Evolutionary conservation across 306 rosid species (phyloP).

Genomic region (Malus sieversii): DNA sequence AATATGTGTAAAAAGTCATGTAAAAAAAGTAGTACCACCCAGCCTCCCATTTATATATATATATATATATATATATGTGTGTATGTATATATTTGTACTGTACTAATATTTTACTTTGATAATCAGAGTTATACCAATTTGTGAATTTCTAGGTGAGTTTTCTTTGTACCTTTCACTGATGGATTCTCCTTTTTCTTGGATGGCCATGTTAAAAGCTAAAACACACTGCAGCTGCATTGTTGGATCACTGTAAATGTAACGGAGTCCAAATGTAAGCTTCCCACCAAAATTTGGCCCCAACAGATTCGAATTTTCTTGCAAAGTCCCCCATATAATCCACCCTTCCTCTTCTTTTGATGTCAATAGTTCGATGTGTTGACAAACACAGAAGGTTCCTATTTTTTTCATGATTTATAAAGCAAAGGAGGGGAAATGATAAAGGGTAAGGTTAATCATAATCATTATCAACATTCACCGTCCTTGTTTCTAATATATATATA

Average conservation of each 20-base stretch:
- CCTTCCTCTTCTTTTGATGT: conserved; percentile 30
- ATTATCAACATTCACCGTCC: not conserved
- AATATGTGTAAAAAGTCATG: no score
- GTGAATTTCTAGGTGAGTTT: not conserved
- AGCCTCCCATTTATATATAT: no score
- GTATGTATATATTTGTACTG: not conserved
- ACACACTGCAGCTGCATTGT: not conserved
- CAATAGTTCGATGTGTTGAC: conserved; percentile 24
- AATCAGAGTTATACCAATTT: not conserved
- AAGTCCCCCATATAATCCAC: conserved; percentile 26
- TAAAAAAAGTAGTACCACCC: no score
- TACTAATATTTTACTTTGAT: not conserved
- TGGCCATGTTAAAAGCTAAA: not conserved
- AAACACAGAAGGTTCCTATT: conserved; percentile 37
- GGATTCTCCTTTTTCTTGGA: not conserved
- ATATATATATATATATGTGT: no score
- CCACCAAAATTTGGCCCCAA: conserved; percentile 17
- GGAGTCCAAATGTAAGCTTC: not conserved
- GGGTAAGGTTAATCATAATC: not conserved
- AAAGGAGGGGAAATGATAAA: conserved; percentile 6
- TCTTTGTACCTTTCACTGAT: not conserved
- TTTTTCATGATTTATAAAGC: not conserved
- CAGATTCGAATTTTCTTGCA: conserved; percentile 11
- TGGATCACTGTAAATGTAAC: not conserved
- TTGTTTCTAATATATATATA: not conserved